Base-by-base conservation (phyloP, 768 basidiomycete species). In the Suillus subaureus region DNA sequence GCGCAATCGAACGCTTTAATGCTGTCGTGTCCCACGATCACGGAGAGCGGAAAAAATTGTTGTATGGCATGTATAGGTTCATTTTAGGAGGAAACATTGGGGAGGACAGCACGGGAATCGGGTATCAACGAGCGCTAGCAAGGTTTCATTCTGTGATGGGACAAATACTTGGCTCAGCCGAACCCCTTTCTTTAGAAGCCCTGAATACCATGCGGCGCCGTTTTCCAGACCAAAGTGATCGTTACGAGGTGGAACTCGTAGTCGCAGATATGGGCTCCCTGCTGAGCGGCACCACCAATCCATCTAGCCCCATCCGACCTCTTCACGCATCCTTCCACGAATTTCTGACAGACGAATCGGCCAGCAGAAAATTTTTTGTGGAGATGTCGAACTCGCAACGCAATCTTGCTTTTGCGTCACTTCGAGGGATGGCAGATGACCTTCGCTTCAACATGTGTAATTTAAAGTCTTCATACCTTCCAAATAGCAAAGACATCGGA, bases 381-480 rank as follows among this genome's bases (percentile, higher is more conserved):
- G 66, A 70, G n/a, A 43, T 58, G 39, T 15, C 35, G 6, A 31
- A 39, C 4, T 2, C 26, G 13, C 39, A 64, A n/a, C 8, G 39
- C 15, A 2, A 39, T 31, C 45, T 69, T 15, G 67, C 64, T 16
- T 28, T 54, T 39, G 64, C 57, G 13, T 75, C 69, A 9, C 61
- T 81, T 6, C 47, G 61, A 3, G 63, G 73, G 16, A 75, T 80
- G 79, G 67, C 73, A 8, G 51, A 63, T 3, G 66, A 64, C 5
- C 75, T 79, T 31, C 65, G 66, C 57, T 81, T 81, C 70, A 79
- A 81, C 61, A 79, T 81, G 16, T 77, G 74, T 64, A 31, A 74
- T 9, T 63, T 81, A 12, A 65, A 71, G 40, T 74, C 71, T 18
- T 80, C 79, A 2, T 72, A 75, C 60, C 31, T 70, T 12, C 67